phyloP scores from a whole-genome alignment of 1,139 yeast species.

The Yamadazyma spencermartinsiae region DNA sequence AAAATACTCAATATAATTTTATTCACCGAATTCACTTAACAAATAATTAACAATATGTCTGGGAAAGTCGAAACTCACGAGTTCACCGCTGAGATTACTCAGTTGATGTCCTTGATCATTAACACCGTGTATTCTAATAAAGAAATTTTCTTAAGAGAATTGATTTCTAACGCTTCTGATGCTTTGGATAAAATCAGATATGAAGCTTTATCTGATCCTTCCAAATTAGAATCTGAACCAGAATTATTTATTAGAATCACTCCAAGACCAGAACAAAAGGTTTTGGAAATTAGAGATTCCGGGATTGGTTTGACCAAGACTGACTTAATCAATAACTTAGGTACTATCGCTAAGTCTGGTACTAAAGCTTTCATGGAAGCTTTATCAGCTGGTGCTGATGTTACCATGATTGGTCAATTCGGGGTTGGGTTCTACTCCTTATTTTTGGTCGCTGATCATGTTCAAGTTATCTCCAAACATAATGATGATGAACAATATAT shows the following conservation, averaged over 20 bases:
- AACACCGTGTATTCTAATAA: constrained; percentile 99
- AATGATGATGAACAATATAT: constrained; percentile 99
- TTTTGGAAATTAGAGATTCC: constrained; percentile 96
- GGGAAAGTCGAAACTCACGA: constrained; percentile 80
- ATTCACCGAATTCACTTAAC: too few relatives aligned
- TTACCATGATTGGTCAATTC: constrained; percentile 99
- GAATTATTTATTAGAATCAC: constrained; percentile 96
- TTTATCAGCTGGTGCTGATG: constrained; percentile 98
- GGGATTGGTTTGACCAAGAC: constrained; percentile 99
- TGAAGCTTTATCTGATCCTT: constrained; percentile 91
- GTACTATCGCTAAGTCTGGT: constrained; percentile 99
- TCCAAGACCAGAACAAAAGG: constrained; percentile 92
- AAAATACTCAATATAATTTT: neutral
- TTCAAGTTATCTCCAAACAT: constrained; percentile 97
- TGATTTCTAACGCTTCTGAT: constrained; percentile 92
- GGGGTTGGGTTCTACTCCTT: constrained; percentile 99
- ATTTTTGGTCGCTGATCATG: constrained; percentile 98
- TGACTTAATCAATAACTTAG: constrained; percentile 97
- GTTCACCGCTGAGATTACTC: constrained; percentile 99
- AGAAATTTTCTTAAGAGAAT: constrained; percentile 98
- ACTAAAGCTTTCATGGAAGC: constrained; percentile 99
- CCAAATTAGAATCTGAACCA: constrained; percentile 91
- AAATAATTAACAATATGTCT: constrained; percentile 57
- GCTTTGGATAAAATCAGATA: constrained; percentile 94
- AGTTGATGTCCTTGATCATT: constrained; percentile 99